Percentiles rank a stretch among this genome's conserved stretches.
Evolutionary conservation across 352 stramenopile genomes (phyloP).

Genomic region (Phytophthora sp.): DNA sequence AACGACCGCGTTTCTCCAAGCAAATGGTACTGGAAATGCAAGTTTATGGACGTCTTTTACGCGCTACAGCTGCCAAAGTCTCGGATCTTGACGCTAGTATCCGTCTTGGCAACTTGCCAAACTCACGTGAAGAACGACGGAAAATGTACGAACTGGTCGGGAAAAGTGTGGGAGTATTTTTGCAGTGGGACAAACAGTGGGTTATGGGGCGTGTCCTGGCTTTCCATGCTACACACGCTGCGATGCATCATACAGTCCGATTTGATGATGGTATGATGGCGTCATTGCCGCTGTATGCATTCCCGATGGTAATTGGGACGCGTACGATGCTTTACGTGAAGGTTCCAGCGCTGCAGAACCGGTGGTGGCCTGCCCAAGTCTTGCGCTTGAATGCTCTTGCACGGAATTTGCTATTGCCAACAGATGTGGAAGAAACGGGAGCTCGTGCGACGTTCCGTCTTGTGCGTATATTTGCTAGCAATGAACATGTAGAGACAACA

Average conservation of each 20-base stretch:
- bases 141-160: constrained; percentile 69
- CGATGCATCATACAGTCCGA: constrained; percentile 63
- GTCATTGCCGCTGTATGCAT: constrained; percentile 68
- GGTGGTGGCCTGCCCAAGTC: constrained; percentile 81
- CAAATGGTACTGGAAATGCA: constrained; percentile 89
- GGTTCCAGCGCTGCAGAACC: constrained; percentile 58
- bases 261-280: constrained; percentile 77
- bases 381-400: constrained; percentile 71
- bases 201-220: constrained; percentile 67
- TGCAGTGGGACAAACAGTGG: constrained; percentile 85
- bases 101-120: constrained; percentile 57
- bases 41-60: constrained; percentile 70
- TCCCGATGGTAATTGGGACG: constrained; percentile 75
- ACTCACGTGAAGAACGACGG: constrained; percentile 49
- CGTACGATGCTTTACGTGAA: constrained; percentile 74
- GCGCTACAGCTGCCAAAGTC: constrained; percentile 68
- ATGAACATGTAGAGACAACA: constrained; percentile 28
- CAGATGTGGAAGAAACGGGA: constrained; percentile 41
- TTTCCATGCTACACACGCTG: constrained; percentile 58
- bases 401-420: constrained; percentile 49
- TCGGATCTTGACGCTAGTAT: constrained; percentile 51
- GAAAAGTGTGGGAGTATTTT: constrained; percentile 67
- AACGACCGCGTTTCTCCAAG: constrained; percentile 80
- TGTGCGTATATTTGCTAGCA: constrained; percentile 62
- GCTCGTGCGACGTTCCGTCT: constrained; percentile 54